Evolutionary conservation across 345 rosid genomes (phyloP).

Genomic region (Brassica cretica): DNA sequence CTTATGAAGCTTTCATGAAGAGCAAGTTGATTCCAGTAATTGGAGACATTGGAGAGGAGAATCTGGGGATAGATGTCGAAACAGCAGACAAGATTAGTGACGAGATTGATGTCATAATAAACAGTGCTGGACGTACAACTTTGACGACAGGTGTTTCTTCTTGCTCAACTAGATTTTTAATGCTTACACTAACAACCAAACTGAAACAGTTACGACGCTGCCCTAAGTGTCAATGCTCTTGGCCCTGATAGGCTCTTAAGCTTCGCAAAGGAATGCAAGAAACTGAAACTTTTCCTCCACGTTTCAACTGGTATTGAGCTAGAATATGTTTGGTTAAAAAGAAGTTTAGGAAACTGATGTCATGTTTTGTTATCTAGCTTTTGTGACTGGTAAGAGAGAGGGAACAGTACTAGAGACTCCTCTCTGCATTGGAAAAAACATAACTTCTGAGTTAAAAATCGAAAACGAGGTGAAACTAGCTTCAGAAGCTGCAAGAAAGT

Average conservation of each 20-base stretch:
- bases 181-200: not conserved
- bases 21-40: slow-evolving; percentile 42
- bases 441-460: slow-evolving; percentile 28
- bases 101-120: slow-evolving; percentile 64
- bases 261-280: slow-evolving; percentile 50
- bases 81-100: slow-evolving; percentile 36
- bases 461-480: slow-evolving; percentile 48
- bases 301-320: slow-evolving; percentile 60
- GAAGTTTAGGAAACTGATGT: not conserved
- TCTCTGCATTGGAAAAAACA: slow-evolving; percentile 29
- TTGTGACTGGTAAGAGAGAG: slow-evolving; percentile 54
- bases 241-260: slow-evolving; percentile 51
- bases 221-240: slow-evolving; percentile 48
- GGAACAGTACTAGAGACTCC: slow-evolving; percentile 46
- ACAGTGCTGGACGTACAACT: slow-evolving; percentile 65
- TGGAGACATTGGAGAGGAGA: slow-evolving; percentile 35
- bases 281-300: slow-evolving; percentile 47
- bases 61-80: slow-evolving; percentile 37
- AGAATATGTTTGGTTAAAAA: slow-evolving; percentile 17
- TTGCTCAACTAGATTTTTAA: not conserved
- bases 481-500: slow-evolving; percentile 21
- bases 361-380: slow-evolving; percentile 44
- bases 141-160: slow-evolving; percentile 33
- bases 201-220: slow-evolving; percentile 46
- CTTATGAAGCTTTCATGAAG: slow-evolving; percentile 38